Base-by-base conservation (phyloP, 208 protist species). In the Kentomonas sorsogonicus region DNA sequence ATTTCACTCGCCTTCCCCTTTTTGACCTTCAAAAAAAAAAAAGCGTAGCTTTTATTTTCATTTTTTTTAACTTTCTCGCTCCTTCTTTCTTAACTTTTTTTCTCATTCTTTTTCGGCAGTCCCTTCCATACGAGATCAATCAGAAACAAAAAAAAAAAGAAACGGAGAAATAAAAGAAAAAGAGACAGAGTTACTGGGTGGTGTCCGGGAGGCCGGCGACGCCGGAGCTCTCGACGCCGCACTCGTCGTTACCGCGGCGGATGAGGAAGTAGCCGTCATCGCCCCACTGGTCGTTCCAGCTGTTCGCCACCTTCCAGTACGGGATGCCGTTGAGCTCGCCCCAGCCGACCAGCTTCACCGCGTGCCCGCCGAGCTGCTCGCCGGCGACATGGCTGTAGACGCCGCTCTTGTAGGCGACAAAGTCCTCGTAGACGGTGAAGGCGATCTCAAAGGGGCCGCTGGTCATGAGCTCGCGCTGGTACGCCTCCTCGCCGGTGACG, bases 301-400 rank as follows among this genome's bases (percentile, higher is more conserved):
- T 91, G 77, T 97, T 97, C 25, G 79, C 82, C 60, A 96, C 74
- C 55, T 81, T 83, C 93, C 93, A 97, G 75, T 96, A 97, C 45
- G 62, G 56, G 16, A 65, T 50, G 27, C 79, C 86, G 64, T 86
- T 66, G 57, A 79, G 54, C 36, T 63, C 60, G 39, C 91, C 91
- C 86, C 87, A 97, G 50, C 93, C 89, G 45, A 96, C 72, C 48
- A 97, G 52, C 33, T 70, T 57, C 60, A 97, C 82, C 29, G 91
- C 89, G 62, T 96, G 93, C 6, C 85, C 87, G 47, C 89, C 91
- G 47, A 90, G 76, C 33, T 45, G 39, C 0, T 56, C 22, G 38
- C 87, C 88, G 34, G 66, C 72, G 44, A 72, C 72, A 77, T 96
- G 84, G 27, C 62, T 60, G 81, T 97, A 97, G 30, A 97, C 90